Evolutionary conservation across 2,329 filamentous ascomycete genomes (phyloP).

Genomic region (Claviceps digitariae): DNA sequence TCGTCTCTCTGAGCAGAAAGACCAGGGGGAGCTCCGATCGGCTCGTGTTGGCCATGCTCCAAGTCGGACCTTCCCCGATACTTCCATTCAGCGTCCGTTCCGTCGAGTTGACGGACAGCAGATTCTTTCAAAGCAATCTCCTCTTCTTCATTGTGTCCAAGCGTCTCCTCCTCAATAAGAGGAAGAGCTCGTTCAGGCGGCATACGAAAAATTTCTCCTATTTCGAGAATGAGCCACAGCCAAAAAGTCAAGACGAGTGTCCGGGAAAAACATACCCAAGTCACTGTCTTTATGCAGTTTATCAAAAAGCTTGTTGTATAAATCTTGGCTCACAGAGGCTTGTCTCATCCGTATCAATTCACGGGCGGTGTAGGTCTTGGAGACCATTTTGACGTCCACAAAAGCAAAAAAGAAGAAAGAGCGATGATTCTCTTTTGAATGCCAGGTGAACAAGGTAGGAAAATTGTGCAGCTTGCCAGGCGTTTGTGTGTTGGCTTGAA

Average conservation of each 20-base stretch:
- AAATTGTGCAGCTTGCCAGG: conserved; percentile 12
- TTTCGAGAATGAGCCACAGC: not conserved
- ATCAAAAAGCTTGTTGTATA: conserved; percentile 16
- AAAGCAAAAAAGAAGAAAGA: conserved; percentile 28
- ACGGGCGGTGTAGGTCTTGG: conserved; percentile 27
- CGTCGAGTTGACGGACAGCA: conserved; percentile 21
- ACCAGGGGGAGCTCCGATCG: conserved; percentile 39
- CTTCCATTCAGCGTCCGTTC: conserved; percentile 28
- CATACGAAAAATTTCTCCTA: conserved; percentile 21
- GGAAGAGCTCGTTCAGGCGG: conserved; percentile 14
- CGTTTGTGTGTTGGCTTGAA: conserved; percentile 14
- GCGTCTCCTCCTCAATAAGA: conserved; percentile 18
- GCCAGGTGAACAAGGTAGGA: conserved; percentile 27
- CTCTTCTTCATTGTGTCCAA: conserved; percentile 6
- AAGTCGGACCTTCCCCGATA: conserved; percentile 32
- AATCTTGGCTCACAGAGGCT: conserved; percentile 12
- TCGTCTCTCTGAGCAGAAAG: conserved; percentile 43
- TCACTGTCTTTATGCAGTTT: conserved; percentile 26
- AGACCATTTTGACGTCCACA: conserved; percentile 26
- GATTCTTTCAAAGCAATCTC: conserved; percentile 6
- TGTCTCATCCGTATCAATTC: conserved; percentile 29
- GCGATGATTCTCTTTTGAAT: conserved; percentile 19
- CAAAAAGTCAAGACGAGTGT: no score
- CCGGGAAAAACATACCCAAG: conserved; percentile 21
- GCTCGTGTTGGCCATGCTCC: conserved; percentile 29